Evolutionary conservation across 768 basidiomycete species (phyloP), one percentile per base, ranked within the genome.

Genomic region (Tephrocybe sp.): DNA sequence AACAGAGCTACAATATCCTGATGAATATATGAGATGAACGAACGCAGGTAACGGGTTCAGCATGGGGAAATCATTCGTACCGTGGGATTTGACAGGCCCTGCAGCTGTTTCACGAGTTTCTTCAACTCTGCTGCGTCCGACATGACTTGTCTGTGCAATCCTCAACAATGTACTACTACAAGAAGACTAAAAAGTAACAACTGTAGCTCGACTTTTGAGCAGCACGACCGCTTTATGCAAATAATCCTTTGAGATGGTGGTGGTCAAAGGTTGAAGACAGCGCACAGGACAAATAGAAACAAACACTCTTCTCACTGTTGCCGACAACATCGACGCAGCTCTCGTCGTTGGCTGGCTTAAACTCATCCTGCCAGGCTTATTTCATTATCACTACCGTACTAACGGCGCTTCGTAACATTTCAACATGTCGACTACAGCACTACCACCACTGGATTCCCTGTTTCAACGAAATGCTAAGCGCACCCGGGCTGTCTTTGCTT

Each of bases 31-130:
- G 40, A 72, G 64, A 54, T 23, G 70, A 58, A 57, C 47, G 46
- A 63, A 58, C 51, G 53, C 61, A 62, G 64, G 58, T 67, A 64
- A 74, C 65, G 66, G 68, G 61, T 62, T 64, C 60, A 57, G 61
- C 62, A 64, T 63, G 67, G 57, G 63, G 59, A 61, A 58, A 64
- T 62, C 53, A 57, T 47, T 71, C 78, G 65, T 69, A 85, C 83
- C 80, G 79, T 67, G 50, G 73, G 73, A 34, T 69, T 75, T 56
- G 78, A 69, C 53, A 82, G 73, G 61, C 66, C 78, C 74, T 88
- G 84, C 58, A 91, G 73, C 74, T 83, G 78, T 76, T 89, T 91
- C 45, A 86, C 86, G 67, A 86, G 81, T 68, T 80, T 84, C 77
- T 82, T 88, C 70, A 91, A 75, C 71, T 89, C 87, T 63, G 72